A percentile compares a stretch with the other conserved stretches of the same genome.
Evolutionary conservation across 2,329 filamentous ascomycete species (phyloP).

Genomic region (Venturiaceae sp.): DNA sequence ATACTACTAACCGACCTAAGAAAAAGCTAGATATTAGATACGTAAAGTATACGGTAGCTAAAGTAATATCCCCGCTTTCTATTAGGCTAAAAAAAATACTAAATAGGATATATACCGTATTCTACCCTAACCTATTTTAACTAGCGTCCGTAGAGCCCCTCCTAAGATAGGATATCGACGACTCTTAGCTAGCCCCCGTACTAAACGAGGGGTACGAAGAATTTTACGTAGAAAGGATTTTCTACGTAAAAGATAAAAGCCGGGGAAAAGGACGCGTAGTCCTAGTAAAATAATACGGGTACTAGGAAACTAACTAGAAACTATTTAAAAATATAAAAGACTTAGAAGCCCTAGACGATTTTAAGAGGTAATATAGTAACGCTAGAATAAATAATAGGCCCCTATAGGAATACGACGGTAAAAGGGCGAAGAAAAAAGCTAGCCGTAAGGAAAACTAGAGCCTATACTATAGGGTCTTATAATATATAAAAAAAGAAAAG

Average conservation of each 20-base stretch:
- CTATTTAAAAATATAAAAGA: not conserved
- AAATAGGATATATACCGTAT: not conserved
- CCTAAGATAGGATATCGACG: not conserved
- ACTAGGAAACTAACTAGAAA: not conserved
- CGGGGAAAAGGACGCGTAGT: not conserved
- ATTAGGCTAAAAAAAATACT: not conserved
- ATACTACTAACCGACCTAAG: not conserved
- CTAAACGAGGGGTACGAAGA: not conserved
- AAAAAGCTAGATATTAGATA: too few species aligned
- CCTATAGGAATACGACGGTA: not conserved
- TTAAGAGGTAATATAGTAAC: not conserved
- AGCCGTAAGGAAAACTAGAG: too few species aligned
- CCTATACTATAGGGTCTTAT: not conserved
- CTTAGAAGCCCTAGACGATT: not conserved
- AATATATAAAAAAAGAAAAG: not conserved
- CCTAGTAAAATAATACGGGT: not conserved
- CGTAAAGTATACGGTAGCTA: too few species aligned
- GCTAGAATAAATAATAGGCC: not conserved
- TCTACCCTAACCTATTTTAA: not conserved
- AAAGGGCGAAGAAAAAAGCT: not conserved
- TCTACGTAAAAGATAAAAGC: too few species aligned
- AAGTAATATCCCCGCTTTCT: too few species aligned
- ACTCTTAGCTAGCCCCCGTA: not conserved
- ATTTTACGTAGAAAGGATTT: not conserved
- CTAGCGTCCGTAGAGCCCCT: not conserved